These are phyloP conservation scores for Populus ilicifolia DNA, from an alignment of 345 rosid species.

Conservation along the genomic window DNA sequence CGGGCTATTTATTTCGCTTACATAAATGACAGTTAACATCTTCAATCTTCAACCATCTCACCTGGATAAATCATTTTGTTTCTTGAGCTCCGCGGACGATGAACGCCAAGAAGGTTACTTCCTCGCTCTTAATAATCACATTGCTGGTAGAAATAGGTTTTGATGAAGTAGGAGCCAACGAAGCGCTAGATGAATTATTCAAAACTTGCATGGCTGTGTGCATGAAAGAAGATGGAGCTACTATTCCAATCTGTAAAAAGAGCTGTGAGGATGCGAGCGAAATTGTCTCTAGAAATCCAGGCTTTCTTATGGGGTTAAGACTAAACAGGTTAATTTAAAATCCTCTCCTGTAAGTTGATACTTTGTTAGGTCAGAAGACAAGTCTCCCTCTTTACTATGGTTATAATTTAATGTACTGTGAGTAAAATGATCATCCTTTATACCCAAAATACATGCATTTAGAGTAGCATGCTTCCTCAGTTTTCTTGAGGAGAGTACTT, in stretches of 20 bases:
- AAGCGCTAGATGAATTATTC: background rate
- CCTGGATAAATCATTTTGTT: background rate
- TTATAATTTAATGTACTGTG: no score
- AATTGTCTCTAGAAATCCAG: constrained; percentile 1
- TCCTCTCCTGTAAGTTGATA: no score
- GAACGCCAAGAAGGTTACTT: background rate
- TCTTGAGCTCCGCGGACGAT: background rate
- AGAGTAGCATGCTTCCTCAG: no score
- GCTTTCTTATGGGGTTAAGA: background rate
- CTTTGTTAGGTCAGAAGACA: background rate
- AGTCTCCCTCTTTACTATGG: no score
- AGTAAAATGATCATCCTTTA: no score
- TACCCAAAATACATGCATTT: no score
- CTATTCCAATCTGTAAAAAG: background rate
- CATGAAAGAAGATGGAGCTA: constrained; percentile 7
- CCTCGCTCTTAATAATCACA: background rate
- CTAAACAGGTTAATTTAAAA: no score
- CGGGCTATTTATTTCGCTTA: no score
- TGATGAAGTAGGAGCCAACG: background rate
- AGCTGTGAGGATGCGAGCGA: constrained; percentile 2
- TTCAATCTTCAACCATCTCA: background rate
- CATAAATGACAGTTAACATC: background rate
- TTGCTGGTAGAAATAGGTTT: background rate
- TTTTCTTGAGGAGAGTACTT: no score
- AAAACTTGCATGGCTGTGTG: constrained; percentile 11